These are phyloP conservation scores for Aspergillus nanangensis DNA, from an alignment of 495 filamentous ascomycete species.

Conservation along the genomic window DNA sequence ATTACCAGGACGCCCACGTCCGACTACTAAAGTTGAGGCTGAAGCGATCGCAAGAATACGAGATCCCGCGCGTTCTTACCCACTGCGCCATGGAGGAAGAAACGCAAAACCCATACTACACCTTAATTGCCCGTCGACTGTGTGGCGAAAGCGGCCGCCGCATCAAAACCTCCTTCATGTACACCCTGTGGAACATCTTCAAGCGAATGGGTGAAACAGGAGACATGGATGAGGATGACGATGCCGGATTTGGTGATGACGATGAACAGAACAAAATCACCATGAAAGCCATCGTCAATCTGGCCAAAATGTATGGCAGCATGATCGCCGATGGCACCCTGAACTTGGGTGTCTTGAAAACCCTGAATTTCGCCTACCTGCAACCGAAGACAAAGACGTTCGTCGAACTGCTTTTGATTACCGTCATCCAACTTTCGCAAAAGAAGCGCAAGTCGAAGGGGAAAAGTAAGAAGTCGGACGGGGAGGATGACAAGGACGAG, in stretches of 20 bases:
- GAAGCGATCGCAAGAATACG: constrained; percentile 78
- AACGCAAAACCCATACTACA: constrained; percentile 89
- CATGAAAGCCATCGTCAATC: constrained; percentile 73
- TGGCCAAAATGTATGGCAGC: constrained; percentile 79
- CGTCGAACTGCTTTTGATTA: constrained; percentile 74
- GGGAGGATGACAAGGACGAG: constrained; percentile 38
- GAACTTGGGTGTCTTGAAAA: constrained; percentile 63
- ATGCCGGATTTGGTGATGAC: constrained; percentile 44
- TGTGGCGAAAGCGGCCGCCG: constrained; percentile 61
- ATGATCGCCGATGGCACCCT: constrained; percentile 66
- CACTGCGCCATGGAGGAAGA: constrained; percentile 83
- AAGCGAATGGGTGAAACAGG: constrained; percentile 74
- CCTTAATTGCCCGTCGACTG: constrained; percentile 70
- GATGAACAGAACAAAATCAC: constrained; percentile 43
- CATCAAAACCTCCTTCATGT: constrained; percentile 78
- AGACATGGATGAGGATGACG: constrained; percentile 50
- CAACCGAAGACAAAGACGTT: constrained; percentile 73
- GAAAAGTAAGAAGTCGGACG: constrained; percentile 23
- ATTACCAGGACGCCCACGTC: constrained; percentile 77
- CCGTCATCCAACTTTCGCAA: constrained; percentile 61
- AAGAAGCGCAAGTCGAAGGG: constrained; percentile 29
- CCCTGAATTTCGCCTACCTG: constrained; percentile 72
- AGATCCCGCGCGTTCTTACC: constrained; percentile 82
- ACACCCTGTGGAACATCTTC: constrained; percentile 82
- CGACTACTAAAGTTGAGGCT: constrained; percentile 77